Conservation (phyloP, 176 grass and related monocot species). For the Chloris gayana region DNA sequence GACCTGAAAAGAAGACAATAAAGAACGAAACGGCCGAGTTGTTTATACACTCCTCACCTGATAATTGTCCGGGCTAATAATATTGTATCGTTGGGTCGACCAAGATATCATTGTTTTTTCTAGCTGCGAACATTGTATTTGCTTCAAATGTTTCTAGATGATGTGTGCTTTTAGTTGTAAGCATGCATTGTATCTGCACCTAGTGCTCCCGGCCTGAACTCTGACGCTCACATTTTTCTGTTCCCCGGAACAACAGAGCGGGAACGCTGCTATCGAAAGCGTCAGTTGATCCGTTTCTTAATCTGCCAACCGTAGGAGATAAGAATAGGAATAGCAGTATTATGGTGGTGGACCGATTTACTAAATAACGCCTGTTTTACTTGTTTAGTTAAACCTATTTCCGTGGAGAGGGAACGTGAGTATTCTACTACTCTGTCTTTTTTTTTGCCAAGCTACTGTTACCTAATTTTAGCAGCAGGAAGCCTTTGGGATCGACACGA, state of each 20-base stretch:
- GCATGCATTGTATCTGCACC: conserved; percentile 32
- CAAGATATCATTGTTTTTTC: conserved; percentile 45
- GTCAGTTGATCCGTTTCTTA: conserved; percentile 11
- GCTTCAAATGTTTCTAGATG: background rate
- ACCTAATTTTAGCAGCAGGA: too few relatives aligned
- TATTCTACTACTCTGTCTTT: background rate
- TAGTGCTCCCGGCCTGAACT: background rate
- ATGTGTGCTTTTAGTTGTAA: conserved; percentile 32
- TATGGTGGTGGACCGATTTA: background rate
- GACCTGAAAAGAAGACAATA: background rate
- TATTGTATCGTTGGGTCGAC: conserved; percentile 30
- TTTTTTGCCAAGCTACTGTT: too few relatives aligned
- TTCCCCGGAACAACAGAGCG: background rate
- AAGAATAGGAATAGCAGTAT: too few relatives aligned
- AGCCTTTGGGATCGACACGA: background rate
- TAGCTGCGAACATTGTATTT: conserved; percentile 29
- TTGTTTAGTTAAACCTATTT: background rate
- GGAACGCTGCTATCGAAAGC: background rate
- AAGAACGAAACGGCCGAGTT: background rate
- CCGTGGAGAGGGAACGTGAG: background rate
- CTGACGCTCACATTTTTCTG: background rate
- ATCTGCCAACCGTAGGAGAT: background rate
- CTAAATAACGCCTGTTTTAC: background rate
- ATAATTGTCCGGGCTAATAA: conserved; percentile 20
- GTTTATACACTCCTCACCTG: background rate